A percentile compares a stretch with the other conserved stretches of the same genome.
Evolutionary conservation across 1,139 yeast species (phyloP).

Genomic region (Trichomonascaceae sp.): DNA sequence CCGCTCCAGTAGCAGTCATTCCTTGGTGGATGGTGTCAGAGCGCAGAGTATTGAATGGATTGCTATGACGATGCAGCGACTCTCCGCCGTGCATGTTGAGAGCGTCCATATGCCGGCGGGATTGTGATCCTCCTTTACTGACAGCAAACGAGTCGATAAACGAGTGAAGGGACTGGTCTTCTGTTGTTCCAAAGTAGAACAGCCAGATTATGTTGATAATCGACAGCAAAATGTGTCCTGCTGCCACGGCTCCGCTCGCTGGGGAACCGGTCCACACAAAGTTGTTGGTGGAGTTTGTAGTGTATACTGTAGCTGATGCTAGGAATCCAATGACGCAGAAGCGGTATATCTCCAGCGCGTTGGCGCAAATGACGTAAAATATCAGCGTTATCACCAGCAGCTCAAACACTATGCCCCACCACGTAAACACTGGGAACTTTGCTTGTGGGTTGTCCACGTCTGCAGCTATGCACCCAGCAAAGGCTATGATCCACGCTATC

Average conservation of each 20-base stretch:
- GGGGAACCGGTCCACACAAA: conserved; percentile 54
- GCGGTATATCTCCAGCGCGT: conserved; percentile 60
- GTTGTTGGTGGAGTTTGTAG: conserved; percentile 69
- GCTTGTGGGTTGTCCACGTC: conserved; percentile 15
- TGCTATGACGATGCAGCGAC: conserved; percentile 9
- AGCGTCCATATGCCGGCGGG: conserved; percentile 4
- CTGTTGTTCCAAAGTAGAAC: conserved; percentile 53
- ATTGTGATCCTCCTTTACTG: conserved; percentile 10
- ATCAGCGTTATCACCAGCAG: conserved; percentile 45
- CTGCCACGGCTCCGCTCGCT: conserved; percentile 77
- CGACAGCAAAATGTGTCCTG: conserved; percentile 76
- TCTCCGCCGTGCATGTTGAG: conserved; percentile 8
- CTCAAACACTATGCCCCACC: conserved; percentile 97
- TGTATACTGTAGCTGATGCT: conserved; percentile 62
- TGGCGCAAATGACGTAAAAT: conserved; percentile 48
- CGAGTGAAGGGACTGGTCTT: conserved; percentile 53
- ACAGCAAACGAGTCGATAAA: conserved; percentile 64
- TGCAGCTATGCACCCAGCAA: conserved; percentile 64
- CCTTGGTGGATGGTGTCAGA: conserved; percentile 2
- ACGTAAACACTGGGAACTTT: conserved; percentile 65
- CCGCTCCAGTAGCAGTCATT: conserved; percentile 1
- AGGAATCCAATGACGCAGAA: conserved; percentile 36
- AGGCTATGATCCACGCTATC: conserved; percentile 63
- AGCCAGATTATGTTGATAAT: conserved; percentile 51
- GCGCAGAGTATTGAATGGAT: conserved; percentile 10